Evolutionary conservation across 495 filamentous ascomycete species (phyloP).

Genomic region (Penicillium roqueforti): DNA sequence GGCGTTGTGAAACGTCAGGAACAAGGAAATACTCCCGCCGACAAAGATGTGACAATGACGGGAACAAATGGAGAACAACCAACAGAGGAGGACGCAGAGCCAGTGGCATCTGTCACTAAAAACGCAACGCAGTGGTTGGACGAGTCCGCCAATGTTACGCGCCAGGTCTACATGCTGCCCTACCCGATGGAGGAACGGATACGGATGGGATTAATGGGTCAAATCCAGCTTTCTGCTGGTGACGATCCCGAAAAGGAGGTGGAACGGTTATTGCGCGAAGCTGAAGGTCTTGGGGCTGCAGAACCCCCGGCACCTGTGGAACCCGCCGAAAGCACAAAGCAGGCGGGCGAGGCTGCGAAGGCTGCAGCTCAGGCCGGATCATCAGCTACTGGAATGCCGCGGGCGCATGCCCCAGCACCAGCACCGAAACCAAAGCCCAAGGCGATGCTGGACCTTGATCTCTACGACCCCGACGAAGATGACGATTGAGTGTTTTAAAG

Average conservation of each 20-base stretch:
- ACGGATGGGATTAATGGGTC: slow-evolving; percentile 46
- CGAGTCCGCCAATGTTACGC: slow-evolving; percentile 40
- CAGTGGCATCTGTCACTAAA: slow-evolving; percentile 41
- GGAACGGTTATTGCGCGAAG: slow-evolving; percentile 40
- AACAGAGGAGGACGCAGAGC: slow-evolving; percentile 25
- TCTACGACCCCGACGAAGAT: slow-evolving; percentile 48
- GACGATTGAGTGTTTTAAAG: slow-evolving; percentile 27
- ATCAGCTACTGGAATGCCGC: slow-evolving; percentile 15
- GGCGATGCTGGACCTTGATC: slow-evolving; percentile 40
- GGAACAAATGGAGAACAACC: slow-evolving; percentile 25
- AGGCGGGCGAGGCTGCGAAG: slow-evolving; percentile 35
- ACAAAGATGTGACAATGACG: slow-evolving; percentile 31
- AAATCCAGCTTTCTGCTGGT: slow-evolving; percentile 38
- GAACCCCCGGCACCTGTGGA: slow-evolving; percentile 21
- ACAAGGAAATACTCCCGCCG: slow-evolving; percentile 10
- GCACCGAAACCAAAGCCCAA: slow-evolving; percentile 39
- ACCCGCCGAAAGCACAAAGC: slow-evolving; percentile 19
- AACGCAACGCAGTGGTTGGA: slow-evolving; percentile 46
- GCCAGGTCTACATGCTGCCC: slow-evolving; percentile 44
- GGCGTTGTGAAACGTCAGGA: slow-evolving; percentile 19
- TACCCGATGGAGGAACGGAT: slow-evolving; percentile 49
- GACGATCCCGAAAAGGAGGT: slow-evolving; percentile 41
- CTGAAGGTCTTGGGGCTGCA: slow-evolving; percentile 36
- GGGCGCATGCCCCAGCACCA: slow-evolving; percentile 21
- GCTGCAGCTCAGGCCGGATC: slow-evolving; percentile 37